phyloP scores from a whole-genome alignment of 331 rosid species.

The Rhamnella rubrinervis region DNA sequence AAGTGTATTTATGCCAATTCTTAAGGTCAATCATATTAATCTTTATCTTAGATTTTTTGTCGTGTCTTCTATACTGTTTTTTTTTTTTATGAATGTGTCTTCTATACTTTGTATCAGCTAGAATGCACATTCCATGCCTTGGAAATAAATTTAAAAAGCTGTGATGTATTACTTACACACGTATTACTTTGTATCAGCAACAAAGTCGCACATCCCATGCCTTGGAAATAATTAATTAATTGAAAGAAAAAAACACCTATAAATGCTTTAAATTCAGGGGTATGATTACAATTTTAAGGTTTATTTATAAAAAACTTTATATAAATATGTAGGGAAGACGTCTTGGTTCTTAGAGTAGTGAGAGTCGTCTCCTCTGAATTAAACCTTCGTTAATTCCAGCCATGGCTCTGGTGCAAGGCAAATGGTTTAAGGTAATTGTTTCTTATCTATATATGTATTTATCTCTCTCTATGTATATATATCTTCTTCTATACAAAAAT shows the following conservation, averaged over 20 bases:
- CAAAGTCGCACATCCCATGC: constrained; percentile 29
- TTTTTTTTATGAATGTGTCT: no score
- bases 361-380: no score
- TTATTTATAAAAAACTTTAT: no score
- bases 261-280: neutral
- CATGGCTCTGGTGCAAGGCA: constrained; percentile 55
- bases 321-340: no score
- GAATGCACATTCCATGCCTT: constrained; percentile 30
- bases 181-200: neutral
- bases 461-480: neutral
- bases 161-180: no score
- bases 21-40: no score
- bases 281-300: neutral
- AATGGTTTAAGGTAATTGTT: constrained; percentile 65
- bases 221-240: neutral
- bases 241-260: neutral
- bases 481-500: no score
- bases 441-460: neutral
- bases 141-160: neutral
- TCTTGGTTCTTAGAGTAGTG: no score
- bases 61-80: neutral
- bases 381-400: neutral
- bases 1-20: no score
- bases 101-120: neutral
- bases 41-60: no score